These are phyloP conservation scores for Dictyostelium purpureum DNA, from an alignment of 78 protist species.

Conservation along the genomic window DNA sequence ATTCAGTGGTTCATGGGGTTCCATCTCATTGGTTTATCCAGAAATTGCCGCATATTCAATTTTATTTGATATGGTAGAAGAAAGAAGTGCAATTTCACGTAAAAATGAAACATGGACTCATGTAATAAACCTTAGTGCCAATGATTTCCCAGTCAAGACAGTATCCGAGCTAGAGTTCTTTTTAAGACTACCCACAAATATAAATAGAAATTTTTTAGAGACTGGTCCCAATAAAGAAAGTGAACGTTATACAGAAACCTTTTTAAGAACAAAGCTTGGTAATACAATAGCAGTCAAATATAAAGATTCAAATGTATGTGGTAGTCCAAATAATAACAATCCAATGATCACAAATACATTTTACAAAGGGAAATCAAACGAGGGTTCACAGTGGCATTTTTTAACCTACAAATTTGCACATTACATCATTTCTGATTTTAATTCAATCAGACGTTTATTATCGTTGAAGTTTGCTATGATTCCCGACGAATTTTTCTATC, in stretches of 20 bases:
- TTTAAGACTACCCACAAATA: not conserved
- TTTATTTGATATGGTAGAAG: constrained; percentile 21
- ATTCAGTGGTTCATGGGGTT: constrained; percentile 39
- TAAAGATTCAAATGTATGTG: not conserved
- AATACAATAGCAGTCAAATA: not conserved
- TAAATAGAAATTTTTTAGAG: not conserved
- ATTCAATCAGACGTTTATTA: constrained; percentile 17
- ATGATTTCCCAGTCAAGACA: constrained; percentile 51
- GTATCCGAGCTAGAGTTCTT: not conserved
- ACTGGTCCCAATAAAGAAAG: not conserved
- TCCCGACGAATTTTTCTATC: constrained; percentile 52
- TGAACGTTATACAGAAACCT: not conserved
- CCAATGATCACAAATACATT: too few relatives aligned
- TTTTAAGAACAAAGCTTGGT: constrained; percentile 7
- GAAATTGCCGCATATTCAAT: constrained; percentile 11
- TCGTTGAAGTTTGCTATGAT: constrained; percentile 30
- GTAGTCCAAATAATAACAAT: not conserved
- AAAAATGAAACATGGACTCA: constrained; percentile 1
- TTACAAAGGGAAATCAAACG: not conserved
- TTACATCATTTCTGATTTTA: constrained; percentile 34
- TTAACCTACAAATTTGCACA: not conserved
- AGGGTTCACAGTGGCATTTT: constrained; percentile 74
- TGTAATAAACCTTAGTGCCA: constrained; percentile 48
- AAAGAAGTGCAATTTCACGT: not conserved
- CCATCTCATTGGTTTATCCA: constrained; percentile 31